phyloP scores from a whole-genome alignment of 2,329 filamentous ascomycete genomes.

The Fusarium albosuccineum region DNA sequence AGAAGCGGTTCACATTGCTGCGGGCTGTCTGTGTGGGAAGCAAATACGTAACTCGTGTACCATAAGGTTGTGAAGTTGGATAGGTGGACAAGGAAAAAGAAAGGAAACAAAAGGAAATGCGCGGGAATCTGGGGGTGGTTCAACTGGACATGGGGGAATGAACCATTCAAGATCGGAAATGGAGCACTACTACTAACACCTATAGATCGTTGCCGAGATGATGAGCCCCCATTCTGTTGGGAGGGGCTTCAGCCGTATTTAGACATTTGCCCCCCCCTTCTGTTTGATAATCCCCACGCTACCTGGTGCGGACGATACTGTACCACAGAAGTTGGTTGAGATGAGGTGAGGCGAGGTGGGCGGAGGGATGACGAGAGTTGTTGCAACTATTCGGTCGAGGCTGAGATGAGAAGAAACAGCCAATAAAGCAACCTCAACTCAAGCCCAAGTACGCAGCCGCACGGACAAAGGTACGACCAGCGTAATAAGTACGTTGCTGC shows the following conservation, averaged over 20 bases:
- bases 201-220: constrained; percentile 7
- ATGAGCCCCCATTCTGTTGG: constrained; percentile 23
- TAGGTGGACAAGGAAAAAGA: constrained; percentile 21
- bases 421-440: constrained; percentile 9
- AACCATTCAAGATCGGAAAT: constrained; percentile 7
- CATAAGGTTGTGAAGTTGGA: not conserved
- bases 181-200: not conserved
- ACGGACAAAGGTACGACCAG: constrained; percentile 18
- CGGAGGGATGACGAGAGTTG: not conserved
- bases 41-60: constrained; percentile 13
- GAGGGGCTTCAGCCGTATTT: constrained; percentile 17
- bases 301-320: not conserved
- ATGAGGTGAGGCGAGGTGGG: not conserved
- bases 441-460: constrained; percentile 16
- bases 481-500: constrained; percentile 3
- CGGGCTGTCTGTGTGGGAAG: constrained; percentile 15
- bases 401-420: constrained; percentile 10
- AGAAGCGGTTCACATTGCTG: constrained; percentile 3
- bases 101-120: constrained; percentile 2
- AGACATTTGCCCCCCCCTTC: not conserved
- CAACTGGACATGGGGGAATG: not conserved
- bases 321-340: not conserved
- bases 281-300: not conserved
- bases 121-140: constrained; percentile 22
- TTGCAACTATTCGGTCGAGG: not conserved